Evolutionary conservation across 176 grass and related monocot genomes (phyloP), one percentile per base, ranked within the genome.

Genomic region (Carex kokanica): DNA sequence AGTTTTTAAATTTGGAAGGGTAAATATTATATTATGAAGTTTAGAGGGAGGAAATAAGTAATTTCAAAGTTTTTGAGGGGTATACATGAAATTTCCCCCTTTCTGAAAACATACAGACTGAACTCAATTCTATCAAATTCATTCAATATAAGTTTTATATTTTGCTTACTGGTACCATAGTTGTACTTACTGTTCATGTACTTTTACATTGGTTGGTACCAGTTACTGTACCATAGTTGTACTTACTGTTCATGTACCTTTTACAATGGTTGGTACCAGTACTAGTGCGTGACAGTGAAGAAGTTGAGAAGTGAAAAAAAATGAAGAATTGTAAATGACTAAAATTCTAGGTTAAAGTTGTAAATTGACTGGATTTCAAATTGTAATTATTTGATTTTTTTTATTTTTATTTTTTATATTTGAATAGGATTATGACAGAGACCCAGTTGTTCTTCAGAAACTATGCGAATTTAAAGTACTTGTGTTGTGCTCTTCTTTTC

Each of bases 391-490:
- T 69, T 69, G 18, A 34, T 69, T 34, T 79, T 60, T 31, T 53
- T 6, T 79, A 34, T 69, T 34, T 79, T 60, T 31, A 27, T 6
- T 79, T 18, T 80, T 40, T 32, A 34, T 80, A n/a, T 80, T 47
- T 82, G 8, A 18, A 53, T 65, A 82, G 80, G 80, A 82, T 82
- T 82, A 82, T 34, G 80, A 82, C 20, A 82, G 80, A 82, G 79
- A 82, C 43, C 60, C 80, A 11, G 45, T 25, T 82, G 62, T 67
- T 53, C 80, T 82, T n/a, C 29, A 67, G 45, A 64, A 82, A 32
- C 13, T 82, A 18, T 36, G 14, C 0, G 60, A 52, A 67, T 64
- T 24, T 29, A 65, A 82, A 47, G 41, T 82, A 53, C 62, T 82
- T 65, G 59, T 82, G 36, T 67, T 67, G 38, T 82, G 80, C 59